These are phyloP conservation scores for Aureobasidium leucospermi DNA, from an alignment of 2,329 filamentous ascomycete genomes.

Conservation along the genomic window DNA sequence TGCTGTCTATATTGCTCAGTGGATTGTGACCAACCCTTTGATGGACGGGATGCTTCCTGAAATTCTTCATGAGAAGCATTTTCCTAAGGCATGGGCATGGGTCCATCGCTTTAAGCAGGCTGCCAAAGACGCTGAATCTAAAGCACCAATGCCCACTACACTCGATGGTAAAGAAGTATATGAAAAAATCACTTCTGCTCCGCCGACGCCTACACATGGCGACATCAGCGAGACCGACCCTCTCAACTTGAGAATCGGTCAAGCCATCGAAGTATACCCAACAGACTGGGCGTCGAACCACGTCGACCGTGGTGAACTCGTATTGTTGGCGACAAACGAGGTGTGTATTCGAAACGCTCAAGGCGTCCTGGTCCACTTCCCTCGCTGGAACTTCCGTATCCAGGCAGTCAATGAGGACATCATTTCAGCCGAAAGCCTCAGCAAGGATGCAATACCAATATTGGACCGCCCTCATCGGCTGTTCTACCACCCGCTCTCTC, in stretches of 20 bases:
- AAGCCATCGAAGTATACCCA: conserved; percentile 52
- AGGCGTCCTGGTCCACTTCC: conserved; percentile 52
- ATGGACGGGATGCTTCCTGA: conserved; percentile 39
- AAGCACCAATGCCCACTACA: conserved; percentile 33
- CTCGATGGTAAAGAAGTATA: conserved; percentile 51
- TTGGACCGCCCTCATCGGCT: background rate
- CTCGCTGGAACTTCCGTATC: conserved; percentile 52
- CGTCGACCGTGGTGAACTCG: conserved; percentile 50
- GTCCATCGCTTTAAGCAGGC: conserved; percentile 53
- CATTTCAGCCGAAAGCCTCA: background rate
- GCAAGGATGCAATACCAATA: background rate
- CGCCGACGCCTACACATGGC: conserved; percentile 26
- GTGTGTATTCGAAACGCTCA: conserved; percentile 44
- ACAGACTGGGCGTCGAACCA: conserved; percentile 53
- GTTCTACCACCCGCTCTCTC: background rate
- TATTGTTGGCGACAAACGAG: conserved; percentile 47
- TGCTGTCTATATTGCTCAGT: conserved; percentile 6
- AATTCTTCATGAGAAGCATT: conserved; percentile 45
- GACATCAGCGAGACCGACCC: conserved; percentile 37
- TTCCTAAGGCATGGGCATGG: conserved; percentile 58
- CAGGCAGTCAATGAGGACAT: conserved; percentile 6
- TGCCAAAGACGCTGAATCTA: conserved; percentile 36
- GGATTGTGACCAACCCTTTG: background rate
- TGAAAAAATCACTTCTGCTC: conserved; percentile 37
- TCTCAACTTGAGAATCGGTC: conserved; percentile 45